phyloP scores from a whole-genome alignment of 106 monocot genomes.

The Apostasia ramifera region DNA sequence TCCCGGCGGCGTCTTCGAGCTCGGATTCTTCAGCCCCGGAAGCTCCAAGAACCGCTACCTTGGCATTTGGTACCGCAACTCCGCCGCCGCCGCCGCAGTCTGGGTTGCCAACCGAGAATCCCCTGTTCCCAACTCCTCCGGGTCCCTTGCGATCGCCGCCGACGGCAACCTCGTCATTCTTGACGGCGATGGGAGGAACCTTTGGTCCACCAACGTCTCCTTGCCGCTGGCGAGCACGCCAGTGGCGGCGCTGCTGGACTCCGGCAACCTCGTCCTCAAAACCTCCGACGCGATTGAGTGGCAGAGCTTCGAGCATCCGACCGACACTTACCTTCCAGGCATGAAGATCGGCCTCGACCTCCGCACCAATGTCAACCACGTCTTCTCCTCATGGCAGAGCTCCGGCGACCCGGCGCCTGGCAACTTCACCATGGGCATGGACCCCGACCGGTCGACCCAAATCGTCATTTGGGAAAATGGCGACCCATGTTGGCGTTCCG shows the following conservation, averaged over 20 bases:
- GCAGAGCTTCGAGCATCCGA: constrained; percentile 46
- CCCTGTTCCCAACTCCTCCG: constrained; percentile 17
- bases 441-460: constrained; percentile 34
- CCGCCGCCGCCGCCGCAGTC: constrained; percentile 13
- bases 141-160: constrained; percentile 9
- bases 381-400: constrained; percentile 41
- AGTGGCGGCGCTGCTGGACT: constrained; percentile 12
- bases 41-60: constrained; percentile 24
- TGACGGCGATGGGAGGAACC: not conserved
- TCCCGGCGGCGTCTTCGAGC: constrained; percentile 23
- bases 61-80: constrained; percentile 42
- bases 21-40: constrained; percentile 42
- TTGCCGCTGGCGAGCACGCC: not conserved
- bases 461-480: constrained; percentile 32
- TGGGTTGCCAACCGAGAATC: constrained; percentile 46
- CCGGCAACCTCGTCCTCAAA: constrained; percentile 26
- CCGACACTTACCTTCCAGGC: constrained; percentile 41
- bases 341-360: constrained; percentile 22
- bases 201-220: constrained; percentile 24
- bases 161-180: constrained; percentile 19
- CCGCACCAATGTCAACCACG: constrained; percentile 3
- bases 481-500: constrained; percentile 47
- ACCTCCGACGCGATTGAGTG: constrained; percentile 5
- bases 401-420: constrained; percentile 38
- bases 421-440: constrained; percentile 37